These are phyloP conservation scores for Myrmaecium sp. DNA, from an alignment of 2,329 filamentous ascomycete species.

Conservation along the genomic window DNA sequence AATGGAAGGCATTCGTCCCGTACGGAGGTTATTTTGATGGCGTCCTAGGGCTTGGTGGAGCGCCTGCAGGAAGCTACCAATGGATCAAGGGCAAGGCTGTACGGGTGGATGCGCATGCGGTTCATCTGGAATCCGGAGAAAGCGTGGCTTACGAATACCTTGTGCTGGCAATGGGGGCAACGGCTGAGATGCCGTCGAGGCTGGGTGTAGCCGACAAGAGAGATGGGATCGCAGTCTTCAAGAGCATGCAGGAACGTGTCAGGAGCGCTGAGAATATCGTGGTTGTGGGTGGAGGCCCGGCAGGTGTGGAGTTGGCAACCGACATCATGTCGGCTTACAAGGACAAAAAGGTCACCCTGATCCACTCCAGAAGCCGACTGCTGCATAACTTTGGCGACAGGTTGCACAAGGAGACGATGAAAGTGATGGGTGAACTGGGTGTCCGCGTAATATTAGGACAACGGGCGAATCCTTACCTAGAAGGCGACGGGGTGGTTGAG, in stretches of 20 bases:
- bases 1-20: slow-evolving; percentile 43
- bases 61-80: slow-evolving; percentile 17
- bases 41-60: slow-evolving; percentile 19
- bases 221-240: slow-evolving; percentile 27
- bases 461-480: slow-evolving; percentile 23
- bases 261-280: slow-evolving; percentile 28
- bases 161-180: slow-evolving; percentile 40
- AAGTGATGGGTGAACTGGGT: slow-evolving; percentile 29
- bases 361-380: slow-evolving; percentile 38
- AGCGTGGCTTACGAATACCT: slow-evolving; percentile 37
- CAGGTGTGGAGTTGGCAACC: slow-evolving; percentile 43
- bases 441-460: slow-evolving; percentile 36
- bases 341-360: slow-evolving; percentile 37
- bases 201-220: slow-evolving; percentile 26
- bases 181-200: slow-evolving; percentile 31
- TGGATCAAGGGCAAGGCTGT: slow-evolving; percentile 29
- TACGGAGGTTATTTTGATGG: slow-evolving; percentile 33
- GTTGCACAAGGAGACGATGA: slow-evolving; percentile 22
- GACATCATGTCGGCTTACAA: slow-evolving; percentile 41
- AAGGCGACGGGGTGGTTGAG: slow-evolving; percentile 22
- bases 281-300: slow-evolving; percentile 39
- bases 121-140: slow-evolving; percentile 27
- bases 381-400: slow-evolving; percentile 34
- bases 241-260: slow-evolving; percentile 30
- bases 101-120: slow-evolving; percentile 18